Conservation (phyloP, 495 filamentous ascomycete species). For the Schizothecium vesticola region DNA sequence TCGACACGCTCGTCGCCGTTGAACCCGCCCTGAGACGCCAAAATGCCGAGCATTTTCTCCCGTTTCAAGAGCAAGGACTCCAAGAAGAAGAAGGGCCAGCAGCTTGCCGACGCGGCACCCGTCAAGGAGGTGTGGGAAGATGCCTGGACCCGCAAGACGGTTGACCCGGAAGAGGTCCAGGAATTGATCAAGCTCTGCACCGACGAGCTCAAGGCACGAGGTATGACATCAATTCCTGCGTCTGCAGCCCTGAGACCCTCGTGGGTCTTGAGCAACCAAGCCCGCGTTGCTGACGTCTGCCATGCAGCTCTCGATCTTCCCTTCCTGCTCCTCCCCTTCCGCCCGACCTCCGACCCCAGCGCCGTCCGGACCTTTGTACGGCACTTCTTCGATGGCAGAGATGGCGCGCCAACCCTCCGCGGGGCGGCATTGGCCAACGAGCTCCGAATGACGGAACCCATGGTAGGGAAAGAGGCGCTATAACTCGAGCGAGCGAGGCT, state of each 20-base stretch:
- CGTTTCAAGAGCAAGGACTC: conserved; percentile 70
- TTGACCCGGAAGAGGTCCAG: conserved; percentile 86
- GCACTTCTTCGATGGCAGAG: conserved; percentile 74
- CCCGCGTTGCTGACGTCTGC: conserved; percentile 30
- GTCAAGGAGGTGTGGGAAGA: conserved; percentile 80
- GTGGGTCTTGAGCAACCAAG: conserved; percentile 14
- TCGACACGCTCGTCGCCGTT: conserved; percentile 16
- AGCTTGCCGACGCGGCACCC: conserved; percentile 45
- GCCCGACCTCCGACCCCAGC: conserved; percentile 85
- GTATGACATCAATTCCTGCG: conserved; percentile 50
- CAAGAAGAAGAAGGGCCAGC: conserved; percentile 51
- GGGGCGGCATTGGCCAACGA: conserved; percentile 77
- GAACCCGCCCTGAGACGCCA: conserved; percentile 23
- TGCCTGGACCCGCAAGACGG: conserved; percentile 78
- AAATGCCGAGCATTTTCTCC: conserved; percentile 63
- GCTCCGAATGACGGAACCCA: conserved; percentile 86
- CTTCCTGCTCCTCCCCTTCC: conserved; percentile 92
- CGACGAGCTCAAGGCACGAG: conserved; percentile 87
- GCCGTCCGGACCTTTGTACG: conserved; percentile 87
- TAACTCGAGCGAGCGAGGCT: conserved; percentile 7
- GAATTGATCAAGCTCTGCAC: conserved; percentile 80
- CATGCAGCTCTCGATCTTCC: conserved; percentile 75
- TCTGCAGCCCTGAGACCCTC: neutral
- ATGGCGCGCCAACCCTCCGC: conserved; percentile 46
- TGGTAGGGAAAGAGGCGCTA: conserved; percentile 52